Conservation (phyloP, 140 eudicot genomes). For the Senecio squalidus region DNA sequence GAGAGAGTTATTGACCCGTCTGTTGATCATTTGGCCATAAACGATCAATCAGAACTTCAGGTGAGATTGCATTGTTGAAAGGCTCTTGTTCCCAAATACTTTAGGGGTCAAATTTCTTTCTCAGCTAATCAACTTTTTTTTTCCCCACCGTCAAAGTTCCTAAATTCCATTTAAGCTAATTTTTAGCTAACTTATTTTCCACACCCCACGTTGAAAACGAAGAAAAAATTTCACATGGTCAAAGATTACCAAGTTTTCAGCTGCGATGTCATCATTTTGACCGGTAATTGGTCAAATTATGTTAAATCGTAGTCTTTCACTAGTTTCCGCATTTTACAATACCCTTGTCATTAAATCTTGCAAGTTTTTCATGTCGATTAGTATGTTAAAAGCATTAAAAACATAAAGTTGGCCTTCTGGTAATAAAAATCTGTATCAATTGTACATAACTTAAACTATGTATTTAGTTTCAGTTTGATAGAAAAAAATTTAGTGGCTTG, state of each 20-base stretch:
- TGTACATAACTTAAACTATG: too few relatives aligned
- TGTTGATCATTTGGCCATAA: slow-evolving; percentile 83
- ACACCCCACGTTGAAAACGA: neutral
- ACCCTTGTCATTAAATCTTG: too few relatives aligned
- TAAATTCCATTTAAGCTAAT: neutral
- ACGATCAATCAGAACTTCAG: slow-evolving; percentile 81
- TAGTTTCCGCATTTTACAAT: too few relatives aligned
- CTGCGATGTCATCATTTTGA: neutral
- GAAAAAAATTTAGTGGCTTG: neutral
- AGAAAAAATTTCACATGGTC: too few relatives aligned
- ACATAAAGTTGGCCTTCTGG: too few relatives aligned
- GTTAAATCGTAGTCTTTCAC: too few relatives aligned
- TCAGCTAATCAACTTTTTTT: neutral
- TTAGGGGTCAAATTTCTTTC: neutral
- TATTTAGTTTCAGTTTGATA: too few relatives aligned
- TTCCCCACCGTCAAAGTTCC: neutral
- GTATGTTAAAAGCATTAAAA: too few relatives aligned
- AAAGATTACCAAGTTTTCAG: neutral
- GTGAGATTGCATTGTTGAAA: slow-evolving; percentile 28
- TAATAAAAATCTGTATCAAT: too few relatives aligned
- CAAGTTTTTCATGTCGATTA: too few relatives aligned
- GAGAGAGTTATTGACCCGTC: slow-evolving; percentile 73
- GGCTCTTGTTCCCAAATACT: neutral
- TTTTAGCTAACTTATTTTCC: neutral
- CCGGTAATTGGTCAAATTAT: too few relatives aligned